Percentiles rank a stretch among this genome's conserved stretches.
Evolutionary conservation across 2,329 filamentous ascomycete species (phyloP).

Genomic region (Aspergillus tubingensis): DNA sequence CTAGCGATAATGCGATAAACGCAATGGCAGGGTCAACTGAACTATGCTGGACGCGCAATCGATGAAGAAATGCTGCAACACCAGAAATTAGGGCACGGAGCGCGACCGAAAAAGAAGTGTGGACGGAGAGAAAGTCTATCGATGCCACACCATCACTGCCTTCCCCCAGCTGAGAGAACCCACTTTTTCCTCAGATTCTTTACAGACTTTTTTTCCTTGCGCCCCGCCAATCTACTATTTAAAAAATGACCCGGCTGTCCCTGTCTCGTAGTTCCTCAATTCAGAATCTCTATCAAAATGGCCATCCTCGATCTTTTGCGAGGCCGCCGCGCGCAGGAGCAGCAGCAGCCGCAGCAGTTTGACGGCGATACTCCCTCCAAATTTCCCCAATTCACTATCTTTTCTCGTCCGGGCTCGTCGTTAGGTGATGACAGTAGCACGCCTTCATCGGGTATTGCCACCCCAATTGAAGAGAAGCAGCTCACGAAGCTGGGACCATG

Average conservation of each 20-base stretch:
- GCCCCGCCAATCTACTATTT: conserved; percentile 5
- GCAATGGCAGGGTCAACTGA: neutral
- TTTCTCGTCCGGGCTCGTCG: conserved; percentile 16
- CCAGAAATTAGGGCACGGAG: conserved; percentile 3
- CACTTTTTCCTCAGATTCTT: conserved; percentile 4
- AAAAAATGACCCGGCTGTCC: neutral
- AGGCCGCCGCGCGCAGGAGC: neutral
- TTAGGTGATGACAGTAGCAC: conserved; percentile 12
- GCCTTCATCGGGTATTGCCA: conserved; percentile 18
- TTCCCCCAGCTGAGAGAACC: neutral
- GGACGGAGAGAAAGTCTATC: neutral
- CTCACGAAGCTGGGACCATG: conserved; percentile 22
- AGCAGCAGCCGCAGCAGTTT: neutral
- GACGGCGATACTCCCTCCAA: conserved; percentile 6
- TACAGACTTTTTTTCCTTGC: conserved; percentile 2
- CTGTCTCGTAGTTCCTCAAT: neutral
- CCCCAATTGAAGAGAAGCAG: conserved; percentile 23
- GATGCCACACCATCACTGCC: neutral
- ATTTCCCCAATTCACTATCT: conserved; percentile 19
- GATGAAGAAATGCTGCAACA: conserved; percentile 2
- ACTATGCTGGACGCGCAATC: conserved; percentile 1
- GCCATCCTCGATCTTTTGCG: conserved; percentile 9
- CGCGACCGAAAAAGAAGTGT: neutral
- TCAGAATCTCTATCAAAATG: neutral
- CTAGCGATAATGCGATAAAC: neutral